phyloP scores from a whole-genome alignment of 2,329 filamentous ascomycete genomes.

The Diaporthe sp. region DNA sequence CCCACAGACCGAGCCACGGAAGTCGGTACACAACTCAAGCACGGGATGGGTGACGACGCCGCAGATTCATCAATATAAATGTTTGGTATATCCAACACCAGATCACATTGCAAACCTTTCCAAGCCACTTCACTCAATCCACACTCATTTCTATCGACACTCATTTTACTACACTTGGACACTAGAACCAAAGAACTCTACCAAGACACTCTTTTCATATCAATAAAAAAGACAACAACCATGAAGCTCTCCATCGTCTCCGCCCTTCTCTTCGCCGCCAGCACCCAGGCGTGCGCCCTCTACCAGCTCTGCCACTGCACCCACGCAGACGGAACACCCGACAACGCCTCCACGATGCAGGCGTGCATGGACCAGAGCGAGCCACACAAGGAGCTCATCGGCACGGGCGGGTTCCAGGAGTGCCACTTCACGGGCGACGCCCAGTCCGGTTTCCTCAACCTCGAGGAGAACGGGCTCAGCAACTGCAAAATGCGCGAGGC shows the following conservation, averaged over 20 bases:
- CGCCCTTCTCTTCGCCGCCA: slow-evolving; percentile 2
- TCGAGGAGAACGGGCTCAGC: slow-evolving; percentile 9
- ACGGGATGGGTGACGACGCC: not conserved
- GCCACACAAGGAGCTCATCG: not conserved
- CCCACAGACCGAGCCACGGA: not conserved
- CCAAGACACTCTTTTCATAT: not conserved
- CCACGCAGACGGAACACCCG: not conserved
- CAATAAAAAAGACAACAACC: not conserved
- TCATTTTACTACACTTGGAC: not conserved
- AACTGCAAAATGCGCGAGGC: slow-evolving; percentile 6
- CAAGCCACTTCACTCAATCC: not conserved
- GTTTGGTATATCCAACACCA: not conserved
- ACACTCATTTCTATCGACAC: not conserved
- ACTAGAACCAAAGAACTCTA: not conserved
- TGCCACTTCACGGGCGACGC: not conserved
- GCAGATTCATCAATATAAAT: not conserved
- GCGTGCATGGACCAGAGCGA: not conserved
- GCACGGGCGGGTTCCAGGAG: not conserved
- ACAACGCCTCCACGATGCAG: not conserved
- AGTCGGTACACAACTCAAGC: not conserved
- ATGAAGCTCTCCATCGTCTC: slow-evolving; percentile 7
- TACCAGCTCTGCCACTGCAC: slow-evolving; percentile 3
- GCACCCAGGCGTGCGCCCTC: slow-evolving; percentile 1
- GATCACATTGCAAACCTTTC: no score
- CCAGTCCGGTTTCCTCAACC: not conserved